These are phyloP conservation scores for Podaxis sp. DNA, from an alignment of 768 basidiomycete species.

Conservation along the genomic window DNA sequence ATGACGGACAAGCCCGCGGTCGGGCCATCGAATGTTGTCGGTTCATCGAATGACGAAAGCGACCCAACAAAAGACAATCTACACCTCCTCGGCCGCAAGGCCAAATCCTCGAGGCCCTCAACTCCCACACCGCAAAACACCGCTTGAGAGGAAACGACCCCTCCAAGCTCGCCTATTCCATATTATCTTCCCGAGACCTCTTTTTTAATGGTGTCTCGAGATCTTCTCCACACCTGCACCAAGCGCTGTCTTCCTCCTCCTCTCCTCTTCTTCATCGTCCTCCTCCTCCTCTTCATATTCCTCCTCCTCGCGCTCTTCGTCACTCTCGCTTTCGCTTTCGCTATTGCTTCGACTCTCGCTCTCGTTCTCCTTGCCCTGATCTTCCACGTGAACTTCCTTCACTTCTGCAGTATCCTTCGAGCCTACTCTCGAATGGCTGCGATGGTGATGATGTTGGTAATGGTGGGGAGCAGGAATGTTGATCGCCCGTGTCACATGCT, in stretches of 20 bases:
- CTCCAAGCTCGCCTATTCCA: not conserved
- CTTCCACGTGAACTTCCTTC: slow-evolving; percentile 14
- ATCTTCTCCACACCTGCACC: slow-evolving; percentile 51
- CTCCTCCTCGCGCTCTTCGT: slow-evolving; percentile 19
- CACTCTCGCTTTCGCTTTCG: slow-evolving; percentile 15
- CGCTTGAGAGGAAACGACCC: not conserved
- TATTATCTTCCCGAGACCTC: not conserved
- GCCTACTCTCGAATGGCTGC: slow-evolving; percentile 1
- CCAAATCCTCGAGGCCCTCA: not conserved
- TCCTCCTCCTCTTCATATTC: slow-evolving; percentile 26
- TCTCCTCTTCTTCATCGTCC: slow-evolving; percentile 22
- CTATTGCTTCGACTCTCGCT: slow-evolving; percentile 17
- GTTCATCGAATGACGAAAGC: not conserved
- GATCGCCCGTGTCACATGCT: slow-evolving; percentile 29
- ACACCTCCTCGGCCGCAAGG: not conserved
- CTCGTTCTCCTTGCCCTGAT: slow-evolving; percentile 17
- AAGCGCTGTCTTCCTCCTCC: slow-evolving; percentile 27
- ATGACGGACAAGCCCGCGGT: not conserved
- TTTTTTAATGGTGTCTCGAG: slow-evolving; percentile 29
- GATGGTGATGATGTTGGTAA: slow-evolving; percentile 25
- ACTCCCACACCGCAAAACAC: not conserved
- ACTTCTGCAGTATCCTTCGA: not conserved
- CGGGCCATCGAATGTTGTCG: not conserved
- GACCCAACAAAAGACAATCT: slow-evolving; percentile 1
- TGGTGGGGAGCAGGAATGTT: slow-evolving; percentile 28